Conservation (phyloP, 2,329 filamentous ascomycete genomes). For the Exophiala bonariae region DNA sequence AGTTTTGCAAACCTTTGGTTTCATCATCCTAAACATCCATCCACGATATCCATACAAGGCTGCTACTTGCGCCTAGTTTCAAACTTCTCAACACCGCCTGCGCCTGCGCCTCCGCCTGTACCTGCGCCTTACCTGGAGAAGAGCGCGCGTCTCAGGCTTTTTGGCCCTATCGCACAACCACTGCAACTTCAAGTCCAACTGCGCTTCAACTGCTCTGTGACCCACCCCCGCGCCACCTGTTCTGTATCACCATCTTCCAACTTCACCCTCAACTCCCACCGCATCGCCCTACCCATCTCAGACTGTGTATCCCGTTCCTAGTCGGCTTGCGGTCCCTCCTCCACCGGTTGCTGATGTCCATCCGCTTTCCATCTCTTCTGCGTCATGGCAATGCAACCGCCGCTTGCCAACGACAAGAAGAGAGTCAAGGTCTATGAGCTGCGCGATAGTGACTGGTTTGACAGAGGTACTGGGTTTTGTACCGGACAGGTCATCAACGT, state of each 20-base stretch:
- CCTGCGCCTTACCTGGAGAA: neutral
- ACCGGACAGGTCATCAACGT: constrained; percentile 74
- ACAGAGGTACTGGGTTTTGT: constrained; percentile 94
- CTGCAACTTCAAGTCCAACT: neutral
- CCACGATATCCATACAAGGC: no score
- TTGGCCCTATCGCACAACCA: neutral
- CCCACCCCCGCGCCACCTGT: constrained; percentile 1
- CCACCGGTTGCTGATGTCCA: constrained; percentile 23
- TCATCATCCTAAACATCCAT: no score
- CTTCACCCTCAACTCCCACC: neutral
- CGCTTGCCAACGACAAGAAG: constrained; percentile 51
- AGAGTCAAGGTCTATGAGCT: constrained; percentile 99
- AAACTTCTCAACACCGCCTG: neutral
- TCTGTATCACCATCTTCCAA: constrained; percentile 1
- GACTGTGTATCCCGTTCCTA: neutral
- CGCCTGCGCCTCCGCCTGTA: neutral
- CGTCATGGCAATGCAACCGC: constrained; percentile 48
- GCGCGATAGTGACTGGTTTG: constrained; percentile 98
- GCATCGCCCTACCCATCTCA: neutral
- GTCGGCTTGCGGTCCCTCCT: constrained; percentile 11
- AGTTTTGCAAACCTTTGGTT: no score
- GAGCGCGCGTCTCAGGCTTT: neutral
- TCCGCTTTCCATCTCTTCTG: constrained; percentile 16
- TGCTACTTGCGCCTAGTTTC: no score
- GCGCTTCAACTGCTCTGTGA: neutral